These are phyloP conservation scores for Schizonepeta tenuifolia DNA, from an alignment of 257 asterid species.

Conservation along the genomic window DNA sequence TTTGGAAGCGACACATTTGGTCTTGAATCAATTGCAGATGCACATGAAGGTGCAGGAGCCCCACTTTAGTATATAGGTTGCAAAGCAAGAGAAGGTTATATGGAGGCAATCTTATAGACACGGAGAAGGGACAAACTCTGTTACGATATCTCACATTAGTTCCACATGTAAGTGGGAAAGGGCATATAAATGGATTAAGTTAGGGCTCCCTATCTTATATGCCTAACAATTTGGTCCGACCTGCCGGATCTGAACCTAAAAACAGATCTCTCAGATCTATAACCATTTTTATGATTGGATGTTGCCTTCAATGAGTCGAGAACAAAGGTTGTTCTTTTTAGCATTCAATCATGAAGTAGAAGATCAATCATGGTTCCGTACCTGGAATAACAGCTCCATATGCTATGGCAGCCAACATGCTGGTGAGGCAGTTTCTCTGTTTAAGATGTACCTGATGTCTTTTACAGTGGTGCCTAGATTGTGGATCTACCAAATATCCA, in stretches of 20 bases:
- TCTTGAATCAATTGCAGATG: constrained; percentile 59
- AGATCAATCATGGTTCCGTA: neutral
- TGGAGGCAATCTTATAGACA: too few relatives aligned
- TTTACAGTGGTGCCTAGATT: neutral
- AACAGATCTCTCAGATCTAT: neutral
- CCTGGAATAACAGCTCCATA: neutral
- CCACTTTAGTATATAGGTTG: neutral
- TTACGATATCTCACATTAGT: too few relatives aligned
- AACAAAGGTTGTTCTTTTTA: neutral
- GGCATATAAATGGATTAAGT: too few relatives aligned
- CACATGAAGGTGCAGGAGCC: constrained; percentile 49
- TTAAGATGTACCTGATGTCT: neutral
- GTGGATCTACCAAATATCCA: neutral
- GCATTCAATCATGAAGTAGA: neutral
- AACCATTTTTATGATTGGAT: neutral
- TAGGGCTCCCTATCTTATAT: too few relatives aligned
- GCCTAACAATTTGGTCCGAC: too few relatives aligned
- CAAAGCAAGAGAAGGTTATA: neutral
- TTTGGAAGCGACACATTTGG: constrained; percentile 43
- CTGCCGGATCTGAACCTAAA: too few relatives aligned
- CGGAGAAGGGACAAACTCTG: neutral
- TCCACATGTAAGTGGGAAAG: too few relatives aligned
- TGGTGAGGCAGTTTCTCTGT: neutral
- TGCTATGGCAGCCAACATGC: neutral
- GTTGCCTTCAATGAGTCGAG: neutral